Evolutionary conservation across 2,329 filamentous ascomycete genomes (phyloP).

Genomic region (Xylariales sp.): DNA sequence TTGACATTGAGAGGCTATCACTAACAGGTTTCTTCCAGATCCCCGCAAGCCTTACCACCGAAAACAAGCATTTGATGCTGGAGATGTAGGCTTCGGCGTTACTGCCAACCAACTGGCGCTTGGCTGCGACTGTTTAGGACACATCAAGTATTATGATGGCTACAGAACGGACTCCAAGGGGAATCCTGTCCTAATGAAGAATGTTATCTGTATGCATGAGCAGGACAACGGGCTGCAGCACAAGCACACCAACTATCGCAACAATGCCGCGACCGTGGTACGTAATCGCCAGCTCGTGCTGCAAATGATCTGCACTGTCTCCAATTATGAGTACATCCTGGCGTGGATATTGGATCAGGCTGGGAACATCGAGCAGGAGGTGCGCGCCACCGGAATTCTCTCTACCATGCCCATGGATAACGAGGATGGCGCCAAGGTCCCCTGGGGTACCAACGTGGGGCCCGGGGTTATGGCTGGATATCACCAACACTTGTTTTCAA

Average conservation of each 20-base stretch:
- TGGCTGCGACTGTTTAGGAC: constrained; percentile 65
- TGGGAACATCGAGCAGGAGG: constrained; percentile 57
- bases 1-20: no score
- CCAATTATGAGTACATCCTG: constrained; percentile 69
- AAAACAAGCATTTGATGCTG: constrained; percentile 67
- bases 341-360: constrained; percentile 61
- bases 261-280: constrained; percentile 55
- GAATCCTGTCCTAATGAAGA: constrained; percentile 46
- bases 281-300: constrained; percentile 60
- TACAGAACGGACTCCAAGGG: constrained; percentile 50
- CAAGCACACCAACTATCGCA: constrained; percentile 69
- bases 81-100: constrained; percentile 60
- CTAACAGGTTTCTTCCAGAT: no score
- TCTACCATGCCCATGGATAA: constrained; percentile 58
- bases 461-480: constrained; percentile 60
- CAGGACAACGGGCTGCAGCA: constrained; percentile 65
- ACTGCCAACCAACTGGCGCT: constrained; percentile 63
- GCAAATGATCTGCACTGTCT: constrained; percentile 64
- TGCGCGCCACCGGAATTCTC: constrained; percentile 63
- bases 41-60: constrained; percentile 57
- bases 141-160: constrained; percentile 53
- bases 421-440: constrained; percentile 46
- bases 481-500: constrained; percentile 65
- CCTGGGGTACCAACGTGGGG: constrained; percentile 60
- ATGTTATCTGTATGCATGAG: constrained; percentile 66